Evolutionary conservation across 1,284 basidiomycete species (phyloP), one percentile per base, ranked within the genome.

Genomic region (Cystobasidium sp.): DNA sequence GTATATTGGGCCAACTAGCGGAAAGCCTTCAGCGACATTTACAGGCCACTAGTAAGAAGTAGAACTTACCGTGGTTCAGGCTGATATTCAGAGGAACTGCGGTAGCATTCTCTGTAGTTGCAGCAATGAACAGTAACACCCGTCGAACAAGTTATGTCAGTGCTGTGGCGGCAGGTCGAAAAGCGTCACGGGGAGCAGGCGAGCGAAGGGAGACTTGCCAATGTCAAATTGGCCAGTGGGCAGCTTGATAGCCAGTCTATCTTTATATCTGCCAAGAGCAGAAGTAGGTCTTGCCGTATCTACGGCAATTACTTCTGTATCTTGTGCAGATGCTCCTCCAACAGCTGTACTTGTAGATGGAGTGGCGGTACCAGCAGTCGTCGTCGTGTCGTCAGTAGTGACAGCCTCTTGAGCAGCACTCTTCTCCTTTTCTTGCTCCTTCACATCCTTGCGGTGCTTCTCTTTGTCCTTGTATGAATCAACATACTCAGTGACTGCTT

Each of bases 191-290:
- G 14, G 24, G 67, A 58, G 41, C 52, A 43, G 46, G 37, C 22
- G 37, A 49, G n/a, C 22, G 37, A 49, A 18, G 24, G 58, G 9
- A 44, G 39, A 41, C 69, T 58, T 31, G 44, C 70, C 70, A 39
- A 73, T 73, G 10, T 73, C 70, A 41, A 73, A 73, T 58, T 73
- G 70, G 41, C 70, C 70, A n/a, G 37, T 22, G 4, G 70, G 70
- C 7, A 73, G 41, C 31, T 51, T 62, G 44, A 46, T 31, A 24
- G 37, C 44, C 4, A 73, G 70, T n/a, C 53, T 59, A 24, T 73
- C 52, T 41, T 58, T 73, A 31, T 73, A 73, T 43, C 62, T 56
- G 14, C 24, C 43, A 14, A 66, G 24, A 20, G 55, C 55, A 56
- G 66, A 68, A 18, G 66, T 41, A 7, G 53, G 43, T 46, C 53